Conservation (phyloP, 139 green algal species). For the Coelastrella sp. region DNA sequence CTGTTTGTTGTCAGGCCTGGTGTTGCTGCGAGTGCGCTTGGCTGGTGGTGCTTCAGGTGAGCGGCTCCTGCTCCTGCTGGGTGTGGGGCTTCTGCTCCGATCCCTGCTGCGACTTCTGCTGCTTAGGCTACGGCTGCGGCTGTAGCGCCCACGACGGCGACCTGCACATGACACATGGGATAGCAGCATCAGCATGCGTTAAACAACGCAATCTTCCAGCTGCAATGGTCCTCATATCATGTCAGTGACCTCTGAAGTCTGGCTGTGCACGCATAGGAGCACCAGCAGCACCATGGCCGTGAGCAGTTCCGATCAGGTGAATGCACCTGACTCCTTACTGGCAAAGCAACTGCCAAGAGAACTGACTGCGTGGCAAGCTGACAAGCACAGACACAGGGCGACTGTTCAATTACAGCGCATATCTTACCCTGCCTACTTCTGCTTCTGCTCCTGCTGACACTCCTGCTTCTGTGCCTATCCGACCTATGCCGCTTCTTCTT, state of each 20-base stretch:
- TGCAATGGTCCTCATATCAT: no score
- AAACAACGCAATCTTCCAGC: not conserved
- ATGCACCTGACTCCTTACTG: no score
- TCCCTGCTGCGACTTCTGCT: slow-evolving; percentile 20
- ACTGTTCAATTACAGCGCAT: not conserved
- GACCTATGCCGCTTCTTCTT: not conserved
- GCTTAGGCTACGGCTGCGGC: slow-evolving; percentile 9
- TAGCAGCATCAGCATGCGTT: not conserved
- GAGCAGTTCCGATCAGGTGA: no score
- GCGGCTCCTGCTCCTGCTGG: not conserved
- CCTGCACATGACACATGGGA: not conserved
- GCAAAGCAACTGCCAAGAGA: not conserved
- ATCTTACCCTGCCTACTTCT: not conserved
- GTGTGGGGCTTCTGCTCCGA: not conserved
- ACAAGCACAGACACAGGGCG: not conserved
- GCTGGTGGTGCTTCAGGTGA: not conserved
- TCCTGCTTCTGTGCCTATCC: not conserved
- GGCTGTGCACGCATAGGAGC: no score
- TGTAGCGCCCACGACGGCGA: not conserved
- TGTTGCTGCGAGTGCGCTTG: slow-evolving; percentile 8
- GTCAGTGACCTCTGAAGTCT: no score
- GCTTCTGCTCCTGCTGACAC: not conserved
- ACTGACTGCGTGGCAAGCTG: not conserved
- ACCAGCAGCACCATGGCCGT: no score
- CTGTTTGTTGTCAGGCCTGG: not conserved